Conservation (phyloP, 2,329 filamentous ascomycete species). For the Cytospora paraplurivora region DNA sequence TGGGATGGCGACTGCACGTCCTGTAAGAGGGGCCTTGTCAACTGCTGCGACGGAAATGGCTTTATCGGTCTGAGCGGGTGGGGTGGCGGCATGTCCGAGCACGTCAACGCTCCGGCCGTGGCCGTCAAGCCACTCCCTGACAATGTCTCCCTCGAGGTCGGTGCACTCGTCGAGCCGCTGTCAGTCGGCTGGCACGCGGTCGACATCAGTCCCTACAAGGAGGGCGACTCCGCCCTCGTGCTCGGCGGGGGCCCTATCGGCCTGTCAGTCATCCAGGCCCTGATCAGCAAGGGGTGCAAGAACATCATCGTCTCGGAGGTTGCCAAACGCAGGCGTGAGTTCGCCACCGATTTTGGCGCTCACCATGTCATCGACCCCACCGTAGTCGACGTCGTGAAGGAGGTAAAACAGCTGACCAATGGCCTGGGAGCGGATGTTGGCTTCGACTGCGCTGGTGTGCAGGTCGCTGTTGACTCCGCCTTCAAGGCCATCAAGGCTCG, state of each 20-base stretch:
- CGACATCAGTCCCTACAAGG: constrained; percentile 31
- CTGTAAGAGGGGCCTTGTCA: constrained; percentile 47
- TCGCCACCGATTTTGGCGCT: constrained; percentile 58
- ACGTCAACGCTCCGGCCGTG: constrained; percentile 50
- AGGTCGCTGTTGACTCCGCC: constrained; percentile 28
- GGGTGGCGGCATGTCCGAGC: constrained; percentile 57
- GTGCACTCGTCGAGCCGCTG: constrained; percentile 63
- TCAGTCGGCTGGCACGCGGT: constrained; percentile 66
- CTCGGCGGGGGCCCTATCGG: constrained; percentile 66
- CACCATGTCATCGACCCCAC: constrained; percentile 28
- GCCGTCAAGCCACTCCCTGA: constrained; percentile 52
- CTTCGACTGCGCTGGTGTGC: constrained; percentile 34
- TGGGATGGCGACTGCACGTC: constrained; percentile 56
- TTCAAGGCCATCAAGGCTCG: constrained; percentile 32
- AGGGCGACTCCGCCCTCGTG: constrained; percentile 53
- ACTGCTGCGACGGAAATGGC: constrained; percentile 46
- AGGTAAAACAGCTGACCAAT: constrained; percentile 28
- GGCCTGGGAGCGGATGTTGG: constrained; percentile 32
- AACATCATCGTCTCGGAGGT: constrained; percentile 62
- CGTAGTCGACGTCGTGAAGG: constrained; percentile 29
- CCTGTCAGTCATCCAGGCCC: constrained; percentile 59
- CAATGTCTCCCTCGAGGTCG: constrained; percentile 53
- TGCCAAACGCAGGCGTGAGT: constrained; percentile 50
- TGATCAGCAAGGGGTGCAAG: constrained; percentile 54
- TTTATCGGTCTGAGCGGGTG: constrained; percentile 43